Evolutionary conservation across 495 filamentous ascomycete species (phyloP).

Genomic region (Hypoxylon rickii): DNA sequence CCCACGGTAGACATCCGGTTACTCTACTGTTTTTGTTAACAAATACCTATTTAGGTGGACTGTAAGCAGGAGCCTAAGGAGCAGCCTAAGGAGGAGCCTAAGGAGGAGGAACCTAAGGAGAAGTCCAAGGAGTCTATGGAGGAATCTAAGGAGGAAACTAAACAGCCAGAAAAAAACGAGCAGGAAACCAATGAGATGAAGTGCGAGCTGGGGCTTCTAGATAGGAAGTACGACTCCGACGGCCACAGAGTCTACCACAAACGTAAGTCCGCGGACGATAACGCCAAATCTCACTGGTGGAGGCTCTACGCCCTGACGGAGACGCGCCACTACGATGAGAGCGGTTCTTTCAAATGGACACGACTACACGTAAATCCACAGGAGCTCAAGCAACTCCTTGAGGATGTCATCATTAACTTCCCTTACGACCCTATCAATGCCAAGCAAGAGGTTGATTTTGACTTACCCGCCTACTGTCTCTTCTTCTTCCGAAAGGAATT

Average conservation of each 20-base stretch:
- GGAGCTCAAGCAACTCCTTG: slow-evolving; percentile 38
- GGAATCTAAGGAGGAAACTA: not conserved
- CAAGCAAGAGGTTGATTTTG: slow-evolving; percentile 38
- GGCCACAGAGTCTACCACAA: slow-evolving; percentile 19
- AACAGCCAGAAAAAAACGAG: not conserved
- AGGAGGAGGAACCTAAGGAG: too few species aligned
- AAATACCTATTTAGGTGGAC: too few species aligned
- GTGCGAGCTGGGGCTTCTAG: slow-evolving; percentile 19
- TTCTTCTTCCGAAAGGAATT: slow-evolving; percentile 40
- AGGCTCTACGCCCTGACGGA: slow-evolving; percentile 22
- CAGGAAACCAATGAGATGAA: slow-evolving; percentile 12
- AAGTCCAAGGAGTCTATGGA: not conserved
- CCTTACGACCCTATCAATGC: slow-evolving; percentile 21
- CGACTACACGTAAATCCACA: slow-evolving; percentile 24
- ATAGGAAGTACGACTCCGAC: slow-evolving; percentile 18
- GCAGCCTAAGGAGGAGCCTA: too few species aligned
- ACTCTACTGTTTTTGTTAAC: too few species aligned
- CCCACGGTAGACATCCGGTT: too few species aligned
- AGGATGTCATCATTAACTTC: slow-evolving; percentile 38
- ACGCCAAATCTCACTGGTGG: slow-evolving; percentile 10
- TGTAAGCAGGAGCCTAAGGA: too few species aligned
- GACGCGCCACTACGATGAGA: slow-evolving; percentile 16
- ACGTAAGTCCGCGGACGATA: slow-evolving; percentile 4
- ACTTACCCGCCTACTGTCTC: slow-evolving; percentile 38
- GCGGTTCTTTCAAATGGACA: slow-evolving; percentile 9